A percentile compares a stretch with the other conserved stretches of the same genome.
Evolutionary conservation across 2,329 filamentous ascomycete genomes (phyloP).

Genomic region (Diaporthe sp.): DNA sequence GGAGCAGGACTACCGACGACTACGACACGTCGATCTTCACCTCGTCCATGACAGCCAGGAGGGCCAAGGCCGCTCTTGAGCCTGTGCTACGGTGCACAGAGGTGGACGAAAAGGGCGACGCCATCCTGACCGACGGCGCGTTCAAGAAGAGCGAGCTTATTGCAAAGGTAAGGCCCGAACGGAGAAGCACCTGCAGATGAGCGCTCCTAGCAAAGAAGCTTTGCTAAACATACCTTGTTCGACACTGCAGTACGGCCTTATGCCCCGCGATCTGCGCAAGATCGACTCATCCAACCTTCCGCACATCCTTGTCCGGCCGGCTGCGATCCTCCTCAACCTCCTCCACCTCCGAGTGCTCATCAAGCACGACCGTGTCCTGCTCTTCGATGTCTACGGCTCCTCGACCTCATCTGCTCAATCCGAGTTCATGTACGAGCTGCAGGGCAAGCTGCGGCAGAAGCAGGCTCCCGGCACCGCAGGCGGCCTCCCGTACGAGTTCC

Average conservation of each 20-base stretch:
- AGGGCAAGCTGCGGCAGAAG: constrained; percentile 91
- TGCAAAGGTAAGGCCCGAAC: constrained; percentile 75
- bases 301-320: constrained; percentile 93
- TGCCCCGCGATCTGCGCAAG: constrained; percentile 95
- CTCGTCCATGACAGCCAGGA: constrained; percentile 75
- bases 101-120: constrained; percentile 91
- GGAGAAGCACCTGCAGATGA: constrained; percentile 29
- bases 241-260: constrained; percentile 79
- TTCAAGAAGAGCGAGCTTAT: constrained; percentile 99
- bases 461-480: constrained; percentile 66
- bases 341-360: constrained; percentile 97
- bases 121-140: constrained; percentile 92
- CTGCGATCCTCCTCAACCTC: constrained; percentile 93
- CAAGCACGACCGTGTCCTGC: constrained; percentile 89
- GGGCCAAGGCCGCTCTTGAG: constrained; percentile 83
- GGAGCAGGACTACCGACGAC: constrained; percentile 35
- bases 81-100: constrained; percentile 92
- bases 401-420: constrained; percentile 96
- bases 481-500: constrained; percentile 92
- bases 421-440: constrained; percentile 96
- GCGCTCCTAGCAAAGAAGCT: neutral
- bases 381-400: constrained; percentile 96
- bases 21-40: constrained; percentile 73
- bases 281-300: constrained; percentile 97
- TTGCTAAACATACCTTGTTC: constrained; percentile 14